Base-by-base conservation (phyloP, 2,329 filamentous ascomycete species). In the Onygenales sp. region DNA sequence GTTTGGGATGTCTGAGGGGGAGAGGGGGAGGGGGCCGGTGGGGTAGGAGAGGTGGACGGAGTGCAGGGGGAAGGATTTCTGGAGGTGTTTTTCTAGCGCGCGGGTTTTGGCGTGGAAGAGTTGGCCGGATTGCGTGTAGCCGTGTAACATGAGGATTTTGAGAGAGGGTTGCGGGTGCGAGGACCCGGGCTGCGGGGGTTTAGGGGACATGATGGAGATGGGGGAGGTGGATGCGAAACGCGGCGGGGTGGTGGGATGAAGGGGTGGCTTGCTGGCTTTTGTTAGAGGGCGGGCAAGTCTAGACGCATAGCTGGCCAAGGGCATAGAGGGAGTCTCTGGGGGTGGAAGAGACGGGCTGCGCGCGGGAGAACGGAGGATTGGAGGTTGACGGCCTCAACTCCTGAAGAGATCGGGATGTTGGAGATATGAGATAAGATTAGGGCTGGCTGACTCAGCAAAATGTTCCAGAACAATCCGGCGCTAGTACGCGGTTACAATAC, bases 61-160 rank as follows among this genome's bases (percentile, higher is more conserved):
- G 44, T 84, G 78, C 2, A 78, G 70, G 7, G 82, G 79, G 58
- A 96, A 86, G 32, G 82, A 74, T 65, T 95, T 95, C 56, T 76
- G 70, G 54, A 96, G 79, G 52, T 85, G 76, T 70, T 96, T 95
- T 62, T 90, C 83, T 1, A 96, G 77, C 9, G 88, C 88, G 68
- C 89, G 87, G 45, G 88, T 94, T 74, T 96, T 96, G 68, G 85
- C 81, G 67, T 83, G 85, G 80, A 96, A 96, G 58, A 90, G 76
- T 3, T 84, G 71, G 3, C 91, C 90, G 32, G 88, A 94, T 76
- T 97, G 92, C 6, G 92, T 95, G 79, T 84, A 96, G 70, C 92
- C 87, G 63, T 91, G 87, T 32, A 91, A 77, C 85, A 90, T 88
- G 44, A 91, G 75, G 58, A 91, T 84, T 69, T 84, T 88, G 52